Base-by-base conservation (phyloP, 2,329 filamentous ascomycete genomes). In the Clonostachys byssicola region DNA sequence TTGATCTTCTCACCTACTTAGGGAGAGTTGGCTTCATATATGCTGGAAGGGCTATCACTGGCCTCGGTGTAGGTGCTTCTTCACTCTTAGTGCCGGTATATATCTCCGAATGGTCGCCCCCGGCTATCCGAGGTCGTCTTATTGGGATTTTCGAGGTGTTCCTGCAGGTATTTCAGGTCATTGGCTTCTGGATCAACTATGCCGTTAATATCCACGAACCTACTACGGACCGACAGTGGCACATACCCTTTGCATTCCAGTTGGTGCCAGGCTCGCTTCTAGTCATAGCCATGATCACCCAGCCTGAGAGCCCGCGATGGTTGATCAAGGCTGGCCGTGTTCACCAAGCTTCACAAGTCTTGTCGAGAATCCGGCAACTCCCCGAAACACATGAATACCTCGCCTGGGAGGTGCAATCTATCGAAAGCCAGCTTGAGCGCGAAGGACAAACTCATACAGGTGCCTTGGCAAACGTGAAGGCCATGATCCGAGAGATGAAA, bases 131-230 rank as follows among this genome's bases (percentile, higher is more conserved):
- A 51, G 83, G 83, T 17, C 74, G 81, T 3, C 71, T 87, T 1
- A 79, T 86, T 23, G 83, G 83, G 45, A 76, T 86, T 45, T 87
- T 84, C 61, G 83, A 87, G 59, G 70, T 86, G 2, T 78, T 80
- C 20, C 85, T 79, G 64, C 83, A 86, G 64, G 70, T 78, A 61
- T 81, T 85, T 64, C 72, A 83, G 49, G 60, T 83, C 3, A 78
- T 84, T 34, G 83, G 81, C 30, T 83, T 83, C 64, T 83, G 79
- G 80, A 81, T 83, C 64, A 83, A 82, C 64, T 85, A 83, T 50
- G 82, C 80, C 46, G 74, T 86, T 51, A 71, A 76, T 68, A 63
- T 68, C 48, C 69, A 76, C 47, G 59, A 77, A 55, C 60, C 66
- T 2, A 58, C 73, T 2, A 71, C 64, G 13, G 70, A 72, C 51